Conservation (phyloP, 2,329 filamentous ascomycete species). For the Fusarium austroafricanum region DNA sequence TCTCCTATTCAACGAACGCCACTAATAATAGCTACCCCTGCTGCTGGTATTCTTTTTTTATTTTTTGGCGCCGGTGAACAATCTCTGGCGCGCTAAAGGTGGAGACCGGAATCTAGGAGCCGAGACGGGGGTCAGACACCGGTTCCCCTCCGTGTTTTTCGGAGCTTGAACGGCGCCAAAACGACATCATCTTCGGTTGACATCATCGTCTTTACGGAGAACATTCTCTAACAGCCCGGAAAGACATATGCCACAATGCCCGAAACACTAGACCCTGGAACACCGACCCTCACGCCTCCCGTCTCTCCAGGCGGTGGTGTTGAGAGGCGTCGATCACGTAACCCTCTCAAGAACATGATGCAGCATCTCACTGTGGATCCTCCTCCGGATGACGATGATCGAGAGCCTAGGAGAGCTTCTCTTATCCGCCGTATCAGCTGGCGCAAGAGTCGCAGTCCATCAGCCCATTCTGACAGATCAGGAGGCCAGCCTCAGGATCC, state of each 20-base stretch:
- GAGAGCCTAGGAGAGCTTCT: conserved; percentile 46
- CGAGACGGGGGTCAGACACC: conserved; percentile 43
- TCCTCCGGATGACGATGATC: conserved; percentile 45
- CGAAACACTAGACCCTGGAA: conserved; percentile 46
- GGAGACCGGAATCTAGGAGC: conserved; percentile 44
- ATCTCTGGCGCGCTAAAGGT: conserved; percentile 41
- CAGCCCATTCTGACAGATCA: conserved; percentile 50
- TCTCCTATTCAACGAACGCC: conserved; percentile 24
- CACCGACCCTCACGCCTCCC: conserved; percentile 37
- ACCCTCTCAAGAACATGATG: conserved; percentile 53
- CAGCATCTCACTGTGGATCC: conserved; percentile 53
- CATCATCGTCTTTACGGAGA: neutral
- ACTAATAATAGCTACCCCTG: conserved; percentile 27
- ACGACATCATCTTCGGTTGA: conserved; percentile 19
- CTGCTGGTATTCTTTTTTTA: conserved; percentile 15
- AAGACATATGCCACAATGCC: conserved; percentile 43
- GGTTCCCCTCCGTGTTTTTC: conserved; percentile 40
- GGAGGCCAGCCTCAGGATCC: conserved; percentile 47
- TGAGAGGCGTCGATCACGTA: conserved; percentile 51
- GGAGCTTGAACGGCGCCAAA: conserved; percentile 38
- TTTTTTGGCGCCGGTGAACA: conserved; percentile 10
- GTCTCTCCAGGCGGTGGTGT: conserved; percentile 40
- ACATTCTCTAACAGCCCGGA: neutral
- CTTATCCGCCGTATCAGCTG: conserved; percentile 53
- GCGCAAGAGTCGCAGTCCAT: conserved; percentile 52